Base-by-base conservation (phyloP, 164 flowering plant species). In the Kalanchoe fedtschenkoi region DNA sequence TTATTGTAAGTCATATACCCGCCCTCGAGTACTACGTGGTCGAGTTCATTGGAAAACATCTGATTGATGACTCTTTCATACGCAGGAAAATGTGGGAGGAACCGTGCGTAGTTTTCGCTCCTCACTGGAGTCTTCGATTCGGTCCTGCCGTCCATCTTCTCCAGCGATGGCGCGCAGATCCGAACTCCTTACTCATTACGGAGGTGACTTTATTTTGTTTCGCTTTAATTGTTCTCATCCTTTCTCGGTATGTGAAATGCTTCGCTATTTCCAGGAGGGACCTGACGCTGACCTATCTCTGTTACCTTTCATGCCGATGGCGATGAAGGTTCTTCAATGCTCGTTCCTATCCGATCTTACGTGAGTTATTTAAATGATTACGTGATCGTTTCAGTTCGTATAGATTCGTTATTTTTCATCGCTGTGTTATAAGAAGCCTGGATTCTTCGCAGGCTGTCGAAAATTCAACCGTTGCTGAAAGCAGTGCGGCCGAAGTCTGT, bases 71-170 rank as follows among this genome's bases (percentile, higher is more conserved):
- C n/a, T n/a, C n/a, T n/a, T n/a, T n/a, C n/a, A n/a, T n/a, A n/a
- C 35, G 56, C 68, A 90, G 97, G 65, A 68, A 16, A 30, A 72
- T 64, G 53, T 92, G 91, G 93, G 85, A 80, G 76, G 96, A 89
- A 68, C 96, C 98, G 16, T 91, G 98, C 78, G 80, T 91, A n/a
- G 86, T 89, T 32, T 83, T 92, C 70, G 74, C 73, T 71, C 84
- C 95, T 60, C 96, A 89, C 69, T 89, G 98, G 95, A 86, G 80
- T 69, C 69, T 92, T 65, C 85, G 96, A 44, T 76, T 84, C 70
- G 96, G 96, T 67, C 88, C 95, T 66, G 82, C 66, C 67, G 84
- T 82, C 68, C 89, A 89, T 67, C 76, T 91, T 63, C 89, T 91
- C 64, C 78, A 69, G 14, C 88, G 84, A n/a, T 91, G 95, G 96